A percentile compares a stretch with the other conserved stretches of the same genome.
These are phyloP conservation scores for Ceratobasidium sp. DNA, from an alignment of 1,284 basidiomycete genomes.

Conservation along the genomic window DNA sequence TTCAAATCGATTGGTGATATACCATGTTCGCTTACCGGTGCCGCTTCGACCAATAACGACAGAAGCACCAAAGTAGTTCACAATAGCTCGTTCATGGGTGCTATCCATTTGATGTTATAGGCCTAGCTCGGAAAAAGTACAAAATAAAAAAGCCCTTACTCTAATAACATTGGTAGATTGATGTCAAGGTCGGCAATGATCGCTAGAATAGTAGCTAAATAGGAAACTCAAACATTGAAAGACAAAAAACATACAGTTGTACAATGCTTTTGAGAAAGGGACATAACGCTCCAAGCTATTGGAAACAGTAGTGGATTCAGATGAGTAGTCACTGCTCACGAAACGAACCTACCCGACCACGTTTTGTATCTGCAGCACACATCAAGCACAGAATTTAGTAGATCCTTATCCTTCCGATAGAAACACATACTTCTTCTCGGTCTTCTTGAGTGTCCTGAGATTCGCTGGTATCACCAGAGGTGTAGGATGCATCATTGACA, in stretches of 20 bases:
- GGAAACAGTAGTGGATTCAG: not conserved
- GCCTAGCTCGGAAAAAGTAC: not conserved
- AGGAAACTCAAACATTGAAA: no score
- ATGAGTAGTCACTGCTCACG: not conserved
- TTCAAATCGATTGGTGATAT: not conserved
- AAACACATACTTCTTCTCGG: no score
- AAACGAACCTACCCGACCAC: not conserved
- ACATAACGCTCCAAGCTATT: not conserved
- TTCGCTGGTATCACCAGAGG: no score
- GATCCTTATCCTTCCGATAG: no score
- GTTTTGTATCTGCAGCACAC: not conserved
- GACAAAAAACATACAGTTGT: not conserved
- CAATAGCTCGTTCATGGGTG: not conserved
- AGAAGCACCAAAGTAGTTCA: not conserved
- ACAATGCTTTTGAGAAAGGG: not conserved
- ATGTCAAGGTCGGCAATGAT: not conserved
- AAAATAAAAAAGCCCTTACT: not conserved
- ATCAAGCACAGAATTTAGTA: no score
- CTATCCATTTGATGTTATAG: not conserved
- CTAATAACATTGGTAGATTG: not conserved
- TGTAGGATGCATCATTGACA: not conserved
- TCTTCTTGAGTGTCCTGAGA: no score
- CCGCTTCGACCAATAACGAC: constrained; percentile 6
- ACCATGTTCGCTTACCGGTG: not conserved
- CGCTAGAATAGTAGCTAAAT: no score